These are phyloP conservation scores for Pelargonium australe DNA, from an alignment of 441 rosid species.

Conservation along the genomic window DNA sequence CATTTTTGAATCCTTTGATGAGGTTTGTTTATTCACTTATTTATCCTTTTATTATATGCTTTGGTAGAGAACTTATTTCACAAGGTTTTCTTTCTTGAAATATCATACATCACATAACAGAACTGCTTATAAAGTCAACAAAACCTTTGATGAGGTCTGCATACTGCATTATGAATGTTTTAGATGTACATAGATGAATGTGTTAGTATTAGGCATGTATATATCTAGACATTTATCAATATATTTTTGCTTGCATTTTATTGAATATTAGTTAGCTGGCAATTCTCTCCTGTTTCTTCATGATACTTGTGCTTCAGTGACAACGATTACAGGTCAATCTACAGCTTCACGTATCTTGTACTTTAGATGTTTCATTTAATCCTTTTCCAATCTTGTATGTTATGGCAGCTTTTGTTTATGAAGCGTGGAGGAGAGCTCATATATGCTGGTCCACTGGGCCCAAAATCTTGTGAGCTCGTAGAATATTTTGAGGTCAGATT, in stretches of 20 bases:
- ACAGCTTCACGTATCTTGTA: not conserved
- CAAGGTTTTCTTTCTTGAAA: conserved; percentile 11
- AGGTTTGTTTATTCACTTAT: conserved; percentile 28
- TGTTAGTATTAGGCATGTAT: too few species aligned
- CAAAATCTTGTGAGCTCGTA: conserved; percentile 46
- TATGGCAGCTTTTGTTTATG: conserved; percentile 54
- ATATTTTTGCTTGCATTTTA: not conserved
- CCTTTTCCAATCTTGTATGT: not conserved
- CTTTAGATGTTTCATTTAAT: not conserved
- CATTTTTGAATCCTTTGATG: conserved; percentile 75
- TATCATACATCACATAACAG: conserved; percentile 3
- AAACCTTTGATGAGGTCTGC: conserved; percentile 6
- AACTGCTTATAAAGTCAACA: not conserved
- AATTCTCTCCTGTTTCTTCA: too few species aligned
- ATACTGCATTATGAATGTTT: conserved; percentile 2
- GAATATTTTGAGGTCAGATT: conserved; percentile 61
- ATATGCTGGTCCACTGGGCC: conserved; percentile 73
- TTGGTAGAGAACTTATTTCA: conserved; percentile 13
- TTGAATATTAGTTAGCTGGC: not conserved
- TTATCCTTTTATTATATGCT: not conserved
- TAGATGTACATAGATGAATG: not conserved
- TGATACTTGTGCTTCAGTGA: too few species aligned
- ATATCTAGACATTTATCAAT: not conserved
- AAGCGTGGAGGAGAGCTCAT: conserved; percentile 79
- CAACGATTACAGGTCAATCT: too few species aligned